phyloP scores from a whole-genome alignment of 495 filamentous ascomycete species.

The Lophiotrema nucula region DNA sequence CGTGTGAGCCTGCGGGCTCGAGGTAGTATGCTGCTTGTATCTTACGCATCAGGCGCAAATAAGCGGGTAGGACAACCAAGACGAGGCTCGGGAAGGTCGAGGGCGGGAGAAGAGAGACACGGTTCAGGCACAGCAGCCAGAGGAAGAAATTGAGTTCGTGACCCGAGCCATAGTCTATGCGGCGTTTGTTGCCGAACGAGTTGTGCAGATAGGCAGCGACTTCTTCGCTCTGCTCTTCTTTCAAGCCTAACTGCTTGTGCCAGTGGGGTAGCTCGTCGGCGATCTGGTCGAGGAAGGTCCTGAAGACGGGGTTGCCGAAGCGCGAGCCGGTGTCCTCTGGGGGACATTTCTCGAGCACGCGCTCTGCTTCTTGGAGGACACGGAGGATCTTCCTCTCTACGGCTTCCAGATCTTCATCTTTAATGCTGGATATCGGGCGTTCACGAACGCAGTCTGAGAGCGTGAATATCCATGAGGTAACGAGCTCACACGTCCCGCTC shows the following conservation, averaged over 20 bases:
- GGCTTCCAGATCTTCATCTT: constrained; percentile 53
- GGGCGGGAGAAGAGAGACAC: constrained; percentile 62
- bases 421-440: constrained; percentile 65
- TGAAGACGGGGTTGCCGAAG: constrained; percentile 93
- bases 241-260: constrained; percentile 49
- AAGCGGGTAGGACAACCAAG: constrained; percentile 74
- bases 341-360: constrained; percentile 63
- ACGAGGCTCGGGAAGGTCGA: constrained; percentile 70
- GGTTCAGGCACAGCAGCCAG: constrained; percentile 87
- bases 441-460: constrained; percentile 81
- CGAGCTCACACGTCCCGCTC: constrained; percentile 73
- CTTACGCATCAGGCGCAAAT: constrained; percentile 74
- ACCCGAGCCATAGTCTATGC: constrained; percentile 97
- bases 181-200: constrained; percentile 76
- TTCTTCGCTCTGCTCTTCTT: constrained; percentile 60
- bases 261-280: constrained; percentile 52
- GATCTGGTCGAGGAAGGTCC: constrained; percentile 74
- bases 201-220: constrained; percentile 75
- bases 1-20: constrained; percentile 74
- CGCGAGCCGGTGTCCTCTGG: constrained; percentile 83
- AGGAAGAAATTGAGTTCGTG: constrained; percentile 96
- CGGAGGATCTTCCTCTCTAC: constrained; percentile 62
- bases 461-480: constrained; percentile 80
- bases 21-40: constrained; percentile 91
- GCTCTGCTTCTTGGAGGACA: constrained; percentile 67